Conservation (phyloP, 805 yeast genomes). For the Pichia rugopelliculosa region DNA sequence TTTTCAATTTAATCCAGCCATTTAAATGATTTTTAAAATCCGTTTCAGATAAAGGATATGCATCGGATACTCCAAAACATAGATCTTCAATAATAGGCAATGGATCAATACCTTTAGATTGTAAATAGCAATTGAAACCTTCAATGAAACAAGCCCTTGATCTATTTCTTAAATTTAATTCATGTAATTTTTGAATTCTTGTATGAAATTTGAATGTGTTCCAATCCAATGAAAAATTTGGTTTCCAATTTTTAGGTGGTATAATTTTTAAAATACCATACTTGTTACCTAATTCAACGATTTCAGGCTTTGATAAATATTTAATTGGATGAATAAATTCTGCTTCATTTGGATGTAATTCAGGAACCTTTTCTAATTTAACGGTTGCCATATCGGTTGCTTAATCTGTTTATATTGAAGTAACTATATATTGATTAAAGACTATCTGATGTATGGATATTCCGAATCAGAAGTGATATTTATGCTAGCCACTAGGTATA, state of each 20-base stretch:
- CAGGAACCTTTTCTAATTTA: constrained; percentile 32
- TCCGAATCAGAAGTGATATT: not conserved
- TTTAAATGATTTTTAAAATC: constrained; percentile 6
- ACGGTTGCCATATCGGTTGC: not conserved
- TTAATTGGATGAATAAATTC: constrained; percentile 45
- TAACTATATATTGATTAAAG: not conserved
- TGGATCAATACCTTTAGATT: constrained; percentile 31
- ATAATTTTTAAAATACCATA: constrained; percentile 47
- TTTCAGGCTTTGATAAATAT: constrained; percentile 37
- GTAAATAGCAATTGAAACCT: constrained; percentile 51
- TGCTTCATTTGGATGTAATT: constrained; percentile 35
- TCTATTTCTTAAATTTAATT: constrained; percentile 55
- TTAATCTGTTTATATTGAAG: not conserved
- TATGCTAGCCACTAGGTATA: too few species aligned
- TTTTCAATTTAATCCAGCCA: constrained; percentile 12
- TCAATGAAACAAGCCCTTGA: constrained; percentile 54
- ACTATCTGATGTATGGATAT: not conserved
- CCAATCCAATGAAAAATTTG: constrained; percentile 48
- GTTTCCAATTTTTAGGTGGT: constrained; percentile 48
- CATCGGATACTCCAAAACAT: constrained; percentile 11
- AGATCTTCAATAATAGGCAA: constrained; percentile 7
- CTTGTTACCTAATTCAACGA: constrained; percentile 35
- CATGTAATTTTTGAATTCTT: constrained; percentile 58
- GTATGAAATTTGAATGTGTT: constrained; percentile 56
- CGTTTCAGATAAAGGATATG: not conserved